Evolutionary conservation across 371 early-diverging fungal genomes (phyloP).

Genomic region (Syncephalis fuscata): DNA sequence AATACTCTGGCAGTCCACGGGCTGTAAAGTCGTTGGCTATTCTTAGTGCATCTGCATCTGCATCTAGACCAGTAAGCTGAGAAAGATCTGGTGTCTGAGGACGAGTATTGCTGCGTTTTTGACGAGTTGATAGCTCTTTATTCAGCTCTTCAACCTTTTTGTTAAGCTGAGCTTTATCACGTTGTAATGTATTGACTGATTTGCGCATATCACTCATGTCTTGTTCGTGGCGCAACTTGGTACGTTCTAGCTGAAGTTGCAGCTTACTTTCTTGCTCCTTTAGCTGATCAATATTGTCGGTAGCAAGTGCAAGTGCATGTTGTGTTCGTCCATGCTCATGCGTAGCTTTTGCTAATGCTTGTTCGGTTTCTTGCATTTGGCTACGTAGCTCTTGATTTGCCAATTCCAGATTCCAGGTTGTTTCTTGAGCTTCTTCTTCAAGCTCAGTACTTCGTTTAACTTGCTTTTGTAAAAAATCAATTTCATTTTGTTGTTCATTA

Average conservation of each 20-base stretch:
- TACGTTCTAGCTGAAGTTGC: conserved; percentile 23
- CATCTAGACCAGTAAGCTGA: background rate
- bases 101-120: background rate
- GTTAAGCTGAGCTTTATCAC: conserved; percentile 38
- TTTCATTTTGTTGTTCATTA: too few species aligned
- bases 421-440: conserved; percentile 16
- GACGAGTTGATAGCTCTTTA: conserved; percentile 3
- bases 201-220: conserved; percentile 41
- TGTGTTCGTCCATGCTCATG: conserved; percentile 36
- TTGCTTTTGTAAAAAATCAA: too few species aligned
- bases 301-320: conserved; percentile 25
- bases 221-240: conserved; percentile 43
- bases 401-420: conserved; percentile 38
- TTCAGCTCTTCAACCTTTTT: conserved; percentile 40
- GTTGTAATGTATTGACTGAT: conserved; percentile 32
- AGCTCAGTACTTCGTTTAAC: too few species aligned
- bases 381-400: conserved; percentile 34
- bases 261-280: conserved; percentile 43
- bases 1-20: background rate
- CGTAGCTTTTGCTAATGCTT: conserved; percentile 15
- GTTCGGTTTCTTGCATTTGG: conserved; percentile 4
- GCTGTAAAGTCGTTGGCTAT: too few species aligned
- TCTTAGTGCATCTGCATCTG: background rate
- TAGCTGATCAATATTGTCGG: conserved; percentile 38
- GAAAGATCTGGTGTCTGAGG: background rate